Conservation (phyloP, 768 basidiomycete genomes). For the Grammothele lineata region DNA sequence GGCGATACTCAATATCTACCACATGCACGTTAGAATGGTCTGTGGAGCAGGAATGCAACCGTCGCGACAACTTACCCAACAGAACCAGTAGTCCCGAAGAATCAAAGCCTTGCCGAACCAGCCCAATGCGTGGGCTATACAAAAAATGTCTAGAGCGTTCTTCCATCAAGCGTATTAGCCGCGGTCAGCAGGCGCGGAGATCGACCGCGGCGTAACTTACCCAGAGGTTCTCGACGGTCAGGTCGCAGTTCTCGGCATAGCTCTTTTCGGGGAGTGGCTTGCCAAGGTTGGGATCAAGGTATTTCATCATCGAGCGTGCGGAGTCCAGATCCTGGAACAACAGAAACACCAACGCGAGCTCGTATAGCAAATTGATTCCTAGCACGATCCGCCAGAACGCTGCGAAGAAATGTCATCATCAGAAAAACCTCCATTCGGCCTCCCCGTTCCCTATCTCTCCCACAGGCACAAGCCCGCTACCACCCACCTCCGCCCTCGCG, state of each 20-base stretch:
- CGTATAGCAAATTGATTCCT: slow-evolving; percentile 80
- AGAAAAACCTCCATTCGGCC: too few relatives aligned
- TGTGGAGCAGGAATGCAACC: neutral
- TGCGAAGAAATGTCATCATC: too few relatives aligned
- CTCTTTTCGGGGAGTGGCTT: slow-evolving; percentile 77
- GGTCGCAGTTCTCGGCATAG: slow-evolving; percentile 77
- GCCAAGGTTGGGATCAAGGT: slow-evolving; percentile 69
- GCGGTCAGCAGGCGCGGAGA: neutral
- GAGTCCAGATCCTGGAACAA: slow-evolving; percentile 81
- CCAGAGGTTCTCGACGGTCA: slow-evolving; percentile 64
- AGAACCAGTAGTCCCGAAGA: slow-evolving; percentile 90
- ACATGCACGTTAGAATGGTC: neutral
- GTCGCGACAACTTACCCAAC: slow-evolving; percentile 56
- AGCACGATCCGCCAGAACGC: slow-evolving; percentile 80
- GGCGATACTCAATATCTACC: slow-evolving; percentile 78
- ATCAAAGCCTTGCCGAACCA: slow-evolving; percentile 94
- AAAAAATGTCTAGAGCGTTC: slow-evolving; percentile 85
- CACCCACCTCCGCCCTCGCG: too few relatives aligned
- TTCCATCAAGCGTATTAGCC: slow-evolving; percentile 26
- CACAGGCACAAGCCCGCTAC: too few relatives aligned
- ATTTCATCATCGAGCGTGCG: slow-evolving; percentile 74
- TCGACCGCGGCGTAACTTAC: slow-evolving; percentile 33
- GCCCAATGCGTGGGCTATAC: slow-evolving; percentile 77
- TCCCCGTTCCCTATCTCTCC: too few relatives aligned
- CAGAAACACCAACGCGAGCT: slow-evolving; percentile 76